Evolutionary conservation across 352 stramenopile genomes (phyloP).

Genomic region (Phytophthora meadii): DNA sequence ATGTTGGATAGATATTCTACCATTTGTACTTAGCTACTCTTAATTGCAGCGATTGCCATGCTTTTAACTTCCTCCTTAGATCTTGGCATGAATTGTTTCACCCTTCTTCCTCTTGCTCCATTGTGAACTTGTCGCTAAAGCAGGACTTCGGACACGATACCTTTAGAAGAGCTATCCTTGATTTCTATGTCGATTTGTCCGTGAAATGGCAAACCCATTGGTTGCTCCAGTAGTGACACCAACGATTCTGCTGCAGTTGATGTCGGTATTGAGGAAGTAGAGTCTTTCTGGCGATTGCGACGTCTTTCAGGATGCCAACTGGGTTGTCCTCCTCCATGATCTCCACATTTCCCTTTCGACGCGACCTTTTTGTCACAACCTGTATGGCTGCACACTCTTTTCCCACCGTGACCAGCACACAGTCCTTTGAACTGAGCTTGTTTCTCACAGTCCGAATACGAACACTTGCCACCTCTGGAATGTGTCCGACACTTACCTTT

Average conservation of each 20-base stretch:
- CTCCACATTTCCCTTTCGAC: slow-evolving; percentile 22
- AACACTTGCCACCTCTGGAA: slow-evolving; percentile 15
- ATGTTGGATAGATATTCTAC: no score
- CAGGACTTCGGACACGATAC: slow-evolving; percentile 6
- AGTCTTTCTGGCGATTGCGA: background rate
- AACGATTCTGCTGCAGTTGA: slow-evolving; percentile 5
- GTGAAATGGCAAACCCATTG: background rate
- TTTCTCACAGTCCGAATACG: slow-evolving; percentile 16
- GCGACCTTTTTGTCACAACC: slow-evolving; percentile 20
- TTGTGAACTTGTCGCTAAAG: background rate
- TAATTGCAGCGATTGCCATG: no score
- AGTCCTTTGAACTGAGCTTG: slow-evolving; percentile 26
- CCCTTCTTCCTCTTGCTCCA: no score
- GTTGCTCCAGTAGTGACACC: slow-evolving; percentile 7
- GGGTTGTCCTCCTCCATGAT: slow-evolving; percentile 16
- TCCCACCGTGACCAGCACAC: slow-evolving; percentile 22
- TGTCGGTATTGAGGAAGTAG: background rate
- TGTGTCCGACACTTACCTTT: slow-evolving; percentile 27
- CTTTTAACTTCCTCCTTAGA: no score
- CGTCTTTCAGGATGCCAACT: background rate
- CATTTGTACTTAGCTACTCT: no score
- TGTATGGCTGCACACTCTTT: slow-evolving; percentile 17
- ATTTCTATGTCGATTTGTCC: background rate
- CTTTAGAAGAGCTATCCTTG: background rate
- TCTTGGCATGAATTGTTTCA: no score